These are phyloP conservation scores for Stromatinia cepivora DNA, from an alignment of 2,329 filamentous ascomycete genomes.

Conservation along the genomic window DNA sequence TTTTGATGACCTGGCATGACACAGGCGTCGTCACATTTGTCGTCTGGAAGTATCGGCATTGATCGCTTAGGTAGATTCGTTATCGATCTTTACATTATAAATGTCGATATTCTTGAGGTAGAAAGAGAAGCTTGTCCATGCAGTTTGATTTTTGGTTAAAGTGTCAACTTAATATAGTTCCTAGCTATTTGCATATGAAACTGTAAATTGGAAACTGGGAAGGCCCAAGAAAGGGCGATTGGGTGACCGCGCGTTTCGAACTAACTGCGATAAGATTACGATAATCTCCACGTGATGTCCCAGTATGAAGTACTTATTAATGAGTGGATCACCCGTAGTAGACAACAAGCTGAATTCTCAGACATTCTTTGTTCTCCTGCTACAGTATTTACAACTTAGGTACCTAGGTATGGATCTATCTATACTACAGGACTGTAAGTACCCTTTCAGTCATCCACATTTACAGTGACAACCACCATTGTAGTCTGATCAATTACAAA, in stretches of 20 bases:
- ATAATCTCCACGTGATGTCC: conserved; percentile 21
- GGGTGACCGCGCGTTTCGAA: conserved; percentile 15
- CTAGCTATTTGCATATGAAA: conserved; percentile 18
- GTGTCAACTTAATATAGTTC: conserved; percentile 3
- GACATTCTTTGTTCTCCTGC: not conserved
- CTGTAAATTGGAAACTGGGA: conserved; percentile 6
- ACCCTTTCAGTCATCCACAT: not conserved
- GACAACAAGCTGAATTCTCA: not conserved
- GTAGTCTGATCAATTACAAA: conserved; percentile 20
- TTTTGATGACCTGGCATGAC: conserved; percentile 29
- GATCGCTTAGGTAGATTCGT: conserved; percentile 28
- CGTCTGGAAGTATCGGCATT: conserved; percentile 36
- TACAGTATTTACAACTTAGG: not conserved
- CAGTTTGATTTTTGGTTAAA: not conserved
- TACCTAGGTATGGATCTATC: not conserved
- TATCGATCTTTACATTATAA: conserved; percentile 29
- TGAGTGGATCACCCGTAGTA: not conserved
- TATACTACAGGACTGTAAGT: conserved; percentile 17
- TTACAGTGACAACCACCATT: not conserved
- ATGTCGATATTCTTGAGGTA: not conserved
- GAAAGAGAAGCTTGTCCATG: not conserved
- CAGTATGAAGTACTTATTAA: not conserved
- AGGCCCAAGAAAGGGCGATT: conserved; percentile 2
- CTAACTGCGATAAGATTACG: conserved; percentile 19
- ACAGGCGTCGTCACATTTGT: conserved; percentile 38